Conservation (phyloP, 768 basidiomycete genomes). For the Tricholomella constricta region DNA sequence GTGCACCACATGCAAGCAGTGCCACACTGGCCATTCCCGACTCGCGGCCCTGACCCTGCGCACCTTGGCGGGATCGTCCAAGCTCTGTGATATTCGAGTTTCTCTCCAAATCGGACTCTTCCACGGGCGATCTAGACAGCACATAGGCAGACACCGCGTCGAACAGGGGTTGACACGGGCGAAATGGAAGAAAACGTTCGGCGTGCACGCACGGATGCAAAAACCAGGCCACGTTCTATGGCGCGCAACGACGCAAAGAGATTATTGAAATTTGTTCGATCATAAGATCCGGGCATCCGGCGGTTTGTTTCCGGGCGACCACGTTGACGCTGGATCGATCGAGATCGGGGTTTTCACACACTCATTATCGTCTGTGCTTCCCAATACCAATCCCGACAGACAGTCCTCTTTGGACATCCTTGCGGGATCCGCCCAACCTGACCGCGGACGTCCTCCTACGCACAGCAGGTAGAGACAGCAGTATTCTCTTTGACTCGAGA, state of each 20-base stretch:
- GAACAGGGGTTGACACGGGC: not conserved
- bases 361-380: constrained; percentile 7
- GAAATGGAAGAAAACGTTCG: too few relatives aligned
- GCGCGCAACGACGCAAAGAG: not conserved
- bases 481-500: not conserved
- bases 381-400: not conserved
- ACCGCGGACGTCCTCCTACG: not conserved
- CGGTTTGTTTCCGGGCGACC: constrained; percentile 9
- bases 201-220: constrained; percentile 8
- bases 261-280: constrained; percentile 10
- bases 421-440: constrained; percentile 6
- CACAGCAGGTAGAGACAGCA: too few relatives aligned
- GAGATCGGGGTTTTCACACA: constrained; percentile 8
- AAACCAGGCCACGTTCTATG: constrained; percentile 11
- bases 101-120: not conserved
- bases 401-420: not conserved
- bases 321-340: constrained; percentile 7
- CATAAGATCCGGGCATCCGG: constrained; percentile 13
- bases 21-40: not conserved
- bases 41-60: not conserved
- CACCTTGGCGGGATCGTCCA: not conserved
- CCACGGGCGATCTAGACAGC: not conserved
- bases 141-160: too few relatives aligned
- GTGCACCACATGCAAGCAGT: not conserved
- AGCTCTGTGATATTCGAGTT: not conserved